Conservation (phyloP, 768 basidiomycete species). For the Amanita exitialis region DNA sequence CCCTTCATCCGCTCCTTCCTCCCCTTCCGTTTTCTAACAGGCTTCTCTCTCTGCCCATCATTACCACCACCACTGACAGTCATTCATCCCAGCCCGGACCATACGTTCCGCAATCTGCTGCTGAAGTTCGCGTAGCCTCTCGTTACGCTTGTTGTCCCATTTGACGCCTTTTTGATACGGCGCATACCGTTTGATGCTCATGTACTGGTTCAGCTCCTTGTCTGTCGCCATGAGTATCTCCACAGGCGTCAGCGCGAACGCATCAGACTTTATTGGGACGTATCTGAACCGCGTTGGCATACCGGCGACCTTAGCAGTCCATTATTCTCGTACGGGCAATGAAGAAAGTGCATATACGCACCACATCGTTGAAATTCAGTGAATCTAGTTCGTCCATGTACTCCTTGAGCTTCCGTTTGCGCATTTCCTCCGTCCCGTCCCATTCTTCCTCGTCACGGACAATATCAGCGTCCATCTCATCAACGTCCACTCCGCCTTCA, state of each 20-base stretch:
- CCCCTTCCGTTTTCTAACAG: slow-evolving; percentile 53
- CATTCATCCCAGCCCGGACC: slow-evolving; percentile 11
- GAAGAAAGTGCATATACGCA: slow-evolving; percentile 25
- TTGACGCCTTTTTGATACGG: slow-evolving; percentile 64
- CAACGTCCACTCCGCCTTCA: slow-evolving; percentile 50
- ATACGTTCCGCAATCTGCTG: slow-evolving; percentile 40
- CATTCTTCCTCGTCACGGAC: slow-evolving; percentile 44
- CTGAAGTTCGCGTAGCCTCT: slow-evolving; percentile 68
- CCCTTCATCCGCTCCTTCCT: slow-evolving; percentile 58
- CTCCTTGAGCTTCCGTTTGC: slow-evolving; percentile 71
- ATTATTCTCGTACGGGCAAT: background rate
- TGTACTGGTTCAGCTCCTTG: slow-evolving; percentile 84
- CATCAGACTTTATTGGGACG: slow-evolving; percentile 49
- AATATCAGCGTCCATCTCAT: slow-evolving; percentile 39
- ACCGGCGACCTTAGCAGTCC: slow-evolving; percentile 58
- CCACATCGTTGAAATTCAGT: slow-evolving; percentile 94
- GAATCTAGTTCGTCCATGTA: slow-evolving; percentile 89
- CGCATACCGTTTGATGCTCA: slow-evolving; percentile 84
- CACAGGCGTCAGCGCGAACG: slow-evolving; percentile 63
- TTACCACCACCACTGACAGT: slow-evolving; percentile 10
- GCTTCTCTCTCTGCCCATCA: slow-evolving; percentile 14
- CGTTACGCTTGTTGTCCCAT: slow-evolving; percentile 56
- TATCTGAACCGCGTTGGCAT: slow-evolving; percentile 94
- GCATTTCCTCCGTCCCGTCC: slow-evolving; percentile 87
- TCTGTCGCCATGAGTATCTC: slow-evolving; percentile 92